A percentile compares a stretch with the other conserved stretches of the same genome.
Conservation (phyloP, 441 rosid genomes). For the Syzygium syzygioides region DNA sequence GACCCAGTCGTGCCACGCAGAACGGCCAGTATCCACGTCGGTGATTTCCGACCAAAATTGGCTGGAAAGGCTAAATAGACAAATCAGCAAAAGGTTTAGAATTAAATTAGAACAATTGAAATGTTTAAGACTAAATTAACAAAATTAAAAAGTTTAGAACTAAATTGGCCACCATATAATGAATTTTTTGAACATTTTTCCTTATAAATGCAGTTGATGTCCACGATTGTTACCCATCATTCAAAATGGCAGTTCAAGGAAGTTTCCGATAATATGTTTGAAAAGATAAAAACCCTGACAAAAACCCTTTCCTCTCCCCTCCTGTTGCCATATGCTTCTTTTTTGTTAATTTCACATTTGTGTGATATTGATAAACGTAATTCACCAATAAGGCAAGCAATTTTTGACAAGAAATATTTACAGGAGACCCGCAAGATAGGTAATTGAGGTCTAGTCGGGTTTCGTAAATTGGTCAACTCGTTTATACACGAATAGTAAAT, state of each 20-base stretch:
- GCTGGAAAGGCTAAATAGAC: not conserved
- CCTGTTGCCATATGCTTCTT: not conserved
- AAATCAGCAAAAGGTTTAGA: not conserved
- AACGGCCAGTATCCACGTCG: not conserved
- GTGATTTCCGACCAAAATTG: not conserved
- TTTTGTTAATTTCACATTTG: not conserved
- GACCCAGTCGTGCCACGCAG: not conserved
- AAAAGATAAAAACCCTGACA: not conserved
- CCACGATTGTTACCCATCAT: not conserved
- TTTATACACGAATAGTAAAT: not conserved
- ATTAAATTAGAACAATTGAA: not conserved
- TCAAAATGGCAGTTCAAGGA: not conserved
- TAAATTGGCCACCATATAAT: fast-evolving
- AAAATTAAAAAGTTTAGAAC: not conserved
- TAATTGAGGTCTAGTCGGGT: not conserved
- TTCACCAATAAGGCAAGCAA: not conserved
- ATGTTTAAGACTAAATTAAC: not conserved
- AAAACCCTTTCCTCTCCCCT: not conserved
- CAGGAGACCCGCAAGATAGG: not conserved
- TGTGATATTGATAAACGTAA: not conserved
- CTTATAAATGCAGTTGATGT: not conserved
- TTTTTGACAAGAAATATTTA: too few species aligned
- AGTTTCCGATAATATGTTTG: not conserved
- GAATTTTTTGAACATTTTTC: not conserved
- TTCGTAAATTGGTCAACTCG: not conserved